Evolutionary conservation across 2,329 filamentous ascomycete species (phyloP).

Genomic region (Neopestalotiopsis clavispora): DNA sequence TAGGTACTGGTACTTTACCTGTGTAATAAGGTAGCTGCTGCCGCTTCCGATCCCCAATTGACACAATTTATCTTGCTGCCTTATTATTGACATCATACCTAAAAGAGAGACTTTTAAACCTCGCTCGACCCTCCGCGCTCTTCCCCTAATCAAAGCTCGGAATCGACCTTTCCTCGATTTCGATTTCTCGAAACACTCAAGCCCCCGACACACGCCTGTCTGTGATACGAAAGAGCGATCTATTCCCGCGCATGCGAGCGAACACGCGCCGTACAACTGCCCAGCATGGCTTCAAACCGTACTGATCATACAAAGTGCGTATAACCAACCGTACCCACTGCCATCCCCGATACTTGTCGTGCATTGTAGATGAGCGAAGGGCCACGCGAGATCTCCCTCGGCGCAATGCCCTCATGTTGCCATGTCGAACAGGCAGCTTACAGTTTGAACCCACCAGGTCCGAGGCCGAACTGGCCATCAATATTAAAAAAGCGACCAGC

Average conservation of each 20-base stretch:
- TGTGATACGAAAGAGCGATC: not conserved
- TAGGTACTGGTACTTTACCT: not conserved
- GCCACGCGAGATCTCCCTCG: not conserved
- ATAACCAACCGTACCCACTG: not conserved
- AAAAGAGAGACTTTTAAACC: not conserved
- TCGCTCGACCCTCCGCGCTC: not conserved
- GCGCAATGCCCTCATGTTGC: not conserved
- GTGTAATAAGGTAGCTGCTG: not conserved
- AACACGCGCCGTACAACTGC: conserved; percentile 18
- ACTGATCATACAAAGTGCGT: conserved; percentile 40
- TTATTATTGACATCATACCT: conserved; percentile 11
- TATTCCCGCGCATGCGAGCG: not conserved
- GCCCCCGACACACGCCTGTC: not conserved
- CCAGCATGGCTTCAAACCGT: conserved; percentile 37
- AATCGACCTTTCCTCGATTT: not conserved
- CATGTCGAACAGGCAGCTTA: conserved; percentile 5
- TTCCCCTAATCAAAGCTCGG: not conserved
- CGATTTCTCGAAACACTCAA: not conserved
- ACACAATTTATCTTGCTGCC: conserved; percentile 7
- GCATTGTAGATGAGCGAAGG: not conserved
- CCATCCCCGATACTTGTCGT: not conserved
- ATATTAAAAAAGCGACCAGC: conserved; percentile 73
- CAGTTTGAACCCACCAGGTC: conserved; percentile 49
- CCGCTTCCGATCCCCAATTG: not conserved
- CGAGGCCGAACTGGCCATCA: conserved; percentile 71